Evolutionary conservation across 1,284 basidiomycete genomes (phyloP).

Genomic region (Hymenochaete sp.): DNA sequence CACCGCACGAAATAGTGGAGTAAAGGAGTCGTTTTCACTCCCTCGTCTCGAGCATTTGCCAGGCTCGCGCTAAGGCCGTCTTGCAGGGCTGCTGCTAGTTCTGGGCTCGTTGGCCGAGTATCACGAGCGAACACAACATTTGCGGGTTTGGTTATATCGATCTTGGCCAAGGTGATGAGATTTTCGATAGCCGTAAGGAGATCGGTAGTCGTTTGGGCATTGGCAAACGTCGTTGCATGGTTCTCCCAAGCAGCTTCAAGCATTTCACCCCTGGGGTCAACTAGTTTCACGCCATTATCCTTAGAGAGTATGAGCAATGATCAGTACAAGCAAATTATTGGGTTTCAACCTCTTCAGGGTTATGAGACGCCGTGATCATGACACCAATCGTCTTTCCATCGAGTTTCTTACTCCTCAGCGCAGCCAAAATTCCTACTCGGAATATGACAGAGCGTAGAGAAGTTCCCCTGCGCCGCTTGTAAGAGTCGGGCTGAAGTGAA

Average conservation of each 20-base stretch:
- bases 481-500: slow-evolving; percentile 11
- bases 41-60: slow-evolving; percentile 59
- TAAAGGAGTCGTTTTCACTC: slow-evolving; percentile 89
- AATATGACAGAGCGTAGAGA: slow-evolving; percentile 90
- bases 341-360: slow-evolving; percentile 77
- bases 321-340: not conserved
- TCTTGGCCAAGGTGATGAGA: slow-evolving; percentile 60
- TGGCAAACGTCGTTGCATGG: slow-evolving; percentile 85
- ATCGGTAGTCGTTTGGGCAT: slow-evolving; percentile 67
- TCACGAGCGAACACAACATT: slow-evolving; percentile 88
- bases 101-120: slow-evolving; percentile 84
- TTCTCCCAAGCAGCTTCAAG: slow-evolving; percentile 91
- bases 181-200: slow-evolving; percentile 62
- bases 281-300: slow-evolving; percentile 99
- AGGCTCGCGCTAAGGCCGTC: slow-evolving; percentile 74
- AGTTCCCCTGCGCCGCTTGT: slow-evolving; percentile 47
- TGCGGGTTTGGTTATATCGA: slow-evolving; percentile 74
- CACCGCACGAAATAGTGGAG: slow-evolving; percentile 92
- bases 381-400: slow-evolving; percentile 91
- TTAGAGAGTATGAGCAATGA: slow-evolving; percentile 27
- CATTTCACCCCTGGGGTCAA: slow-evolving; percentile 99
- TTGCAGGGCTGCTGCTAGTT: slow-evolving; percentile 75
- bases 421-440: slow-evolving; percentile 87
- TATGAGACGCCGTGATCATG: slow-evolving; percentile 99
- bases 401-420: slow-evolving; percentile 81